Conservation (phyloP, 345 rosid genomes). For the Ceriops decandra region DNA sequence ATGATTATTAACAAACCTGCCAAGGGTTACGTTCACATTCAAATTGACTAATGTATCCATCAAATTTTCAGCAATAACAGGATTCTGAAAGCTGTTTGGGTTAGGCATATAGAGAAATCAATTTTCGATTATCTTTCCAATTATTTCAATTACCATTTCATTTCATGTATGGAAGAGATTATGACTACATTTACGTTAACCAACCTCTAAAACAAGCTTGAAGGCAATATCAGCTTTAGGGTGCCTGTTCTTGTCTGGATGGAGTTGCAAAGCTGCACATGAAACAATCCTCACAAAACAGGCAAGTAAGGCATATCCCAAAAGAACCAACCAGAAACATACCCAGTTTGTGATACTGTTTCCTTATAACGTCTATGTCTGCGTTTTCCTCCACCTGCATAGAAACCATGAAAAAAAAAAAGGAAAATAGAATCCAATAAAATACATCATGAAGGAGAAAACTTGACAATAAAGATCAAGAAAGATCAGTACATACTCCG, state of each 20-base stretch:
- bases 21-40: too few relatives aligned
- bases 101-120: too few relatives aligned
- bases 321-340: constrained; percentile 9
- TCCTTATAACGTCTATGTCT: constrained; percentile 48
- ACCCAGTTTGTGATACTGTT: constrained; percentile 77
- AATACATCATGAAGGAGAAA: not conserved
- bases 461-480: not conserved
- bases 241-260: constrained; percentile 89
- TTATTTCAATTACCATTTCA: too few relatives aligned
- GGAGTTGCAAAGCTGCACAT: constrained; percentile 75
- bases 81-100: too few relatives aligned
- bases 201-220: constrained; percentile 88
- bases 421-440: not conserved
- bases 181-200: constrained; percentile 4
- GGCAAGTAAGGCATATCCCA: not conserved
- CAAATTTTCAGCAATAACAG: too few relatives aligned
- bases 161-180: not conserved
- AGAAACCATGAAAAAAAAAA: not conserved
- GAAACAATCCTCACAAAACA: not conserved
- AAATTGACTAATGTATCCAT: too few relatives aligned
- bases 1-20: too few relatives aligned
- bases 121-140: too few relatives aligned
- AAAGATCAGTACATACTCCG: constrained; percentile 46
- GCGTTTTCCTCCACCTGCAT: constrained; percentile 74
- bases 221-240: constrained; percentile 84